Base-by-base conservation (phyloP, 495 filamentous ascomycete genomes). In the Acidomyces sp. region DNA sequence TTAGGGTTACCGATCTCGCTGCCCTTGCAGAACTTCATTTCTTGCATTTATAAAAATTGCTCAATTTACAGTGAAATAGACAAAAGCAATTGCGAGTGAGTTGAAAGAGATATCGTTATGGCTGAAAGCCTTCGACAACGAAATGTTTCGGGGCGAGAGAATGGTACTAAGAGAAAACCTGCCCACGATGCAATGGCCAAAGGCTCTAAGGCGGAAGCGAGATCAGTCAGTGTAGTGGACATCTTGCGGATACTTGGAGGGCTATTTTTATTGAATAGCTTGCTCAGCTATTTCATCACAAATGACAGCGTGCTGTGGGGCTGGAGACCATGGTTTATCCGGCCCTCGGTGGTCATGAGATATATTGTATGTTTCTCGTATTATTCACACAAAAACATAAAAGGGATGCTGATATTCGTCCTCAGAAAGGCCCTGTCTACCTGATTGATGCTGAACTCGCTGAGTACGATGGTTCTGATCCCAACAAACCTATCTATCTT, bases 201-300 rank as follows among this genome's bases (percentile, higher is more conserved):
- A n/a, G n/a, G n/a, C n/a, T n/a, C n/a, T n/a, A n/a, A n/a, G n/a
- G n/a, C n/a, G n/a, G 26, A 29, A 29, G 26, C 26, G 26, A 29
- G n/a, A 29, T 68, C 62, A 16, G 7, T 78, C 57, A 67, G 71
- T 40, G 55, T 76, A 37, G 41, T 87, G 30, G 90, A 97, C 62
- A 60, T 88, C 36, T 54, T 90, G 37, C 78, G 88, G 41, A 65
- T 90, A 4, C 46, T 93, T 16, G 70, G 67, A 5, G 80, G 81
- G 21, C 57, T 90, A 13, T 47, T 82, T 34, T 53, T 90, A 33
- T 71, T 83, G 33, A 81, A 74, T 17, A 70, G 66, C 46, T 71
- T 73, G 3, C 66, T 88, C 32, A 85, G 80, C 61, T 93, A 85
- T 59, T 79, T 92, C 46, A 65, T 87, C 48, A 93, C 82, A 0